These are phyloP conservation scores for Hevea brasiliensis DNA, from an alignment of 345 rosid genomes.

Conservation along the genomic window DNA sequence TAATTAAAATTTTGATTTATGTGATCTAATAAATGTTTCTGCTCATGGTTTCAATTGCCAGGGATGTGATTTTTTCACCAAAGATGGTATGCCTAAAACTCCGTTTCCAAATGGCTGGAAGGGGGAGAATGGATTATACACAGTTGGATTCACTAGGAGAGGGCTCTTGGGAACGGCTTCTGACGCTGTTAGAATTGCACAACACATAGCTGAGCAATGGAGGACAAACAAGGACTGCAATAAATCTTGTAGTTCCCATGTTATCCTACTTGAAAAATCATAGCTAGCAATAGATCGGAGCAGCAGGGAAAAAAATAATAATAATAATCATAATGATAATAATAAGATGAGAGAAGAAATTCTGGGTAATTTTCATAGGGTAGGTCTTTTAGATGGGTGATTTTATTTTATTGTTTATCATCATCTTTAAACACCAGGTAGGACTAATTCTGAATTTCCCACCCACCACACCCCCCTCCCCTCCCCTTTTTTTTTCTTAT, in stretches of 20 bases:
- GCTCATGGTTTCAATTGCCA: slow-evolving; percentile 4
- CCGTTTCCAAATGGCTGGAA: slow-evolving; percentile 86
- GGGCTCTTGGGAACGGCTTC: slow-evolving; percentile 74
- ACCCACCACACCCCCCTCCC: no score
- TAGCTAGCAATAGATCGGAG: background rate
- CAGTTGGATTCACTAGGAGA: slow-evolving; percentile 84
- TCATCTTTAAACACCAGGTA: background rate
- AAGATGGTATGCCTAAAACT: slow-evolving; percentile 79
- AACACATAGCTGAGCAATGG: slow-evolving; percentile 61
- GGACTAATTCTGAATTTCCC: background rate
- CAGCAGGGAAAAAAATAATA: background rate
- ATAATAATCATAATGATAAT: no score
- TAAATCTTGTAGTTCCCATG: slow-evolving; percentile 41
- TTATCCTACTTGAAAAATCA: slow-evolving; percentile 33
- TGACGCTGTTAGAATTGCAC: slow-evolving; percentile 74
- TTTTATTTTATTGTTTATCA: background rate
- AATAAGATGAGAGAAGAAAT: background rate
- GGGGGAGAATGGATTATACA: slow-evolving; percentile 69
- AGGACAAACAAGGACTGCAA: slow-evolving; percentile 29
- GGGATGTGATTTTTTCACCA: slow-evolving; percentile 67
- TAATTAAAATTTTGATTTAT: no score
- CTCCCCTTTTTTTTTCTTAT: no score
- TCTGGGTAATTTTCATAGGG: slow-evolving; percentile 7
- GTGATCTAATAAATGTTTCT: no score
- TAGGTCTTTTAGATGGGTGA: background rate